Conservation (phyloP, 257 asterid genomes). For the Solanum paucissectum region DNA sequence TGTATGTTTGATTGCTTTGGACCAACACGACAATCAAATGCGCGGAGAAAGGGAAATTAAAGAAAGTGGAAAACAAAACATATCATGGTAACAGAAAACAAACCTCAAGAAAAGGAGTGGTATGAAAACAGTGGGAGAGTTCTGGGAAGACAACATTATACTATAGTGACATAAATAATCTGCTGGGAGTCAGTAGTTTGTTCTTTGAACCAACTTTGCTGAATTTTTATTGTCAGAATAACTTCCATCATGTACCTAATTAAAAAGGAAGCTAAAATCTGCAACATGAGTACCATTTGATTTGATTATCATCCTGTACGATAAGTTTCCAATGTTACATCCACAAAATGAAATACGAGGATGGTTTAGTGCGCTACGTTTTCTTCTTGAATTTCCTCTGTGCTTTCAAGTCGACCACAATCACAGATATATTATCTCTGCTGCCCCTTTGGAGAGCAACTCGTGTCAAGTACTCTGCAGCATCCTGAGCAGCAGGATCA, state of each 20-base stretch:
- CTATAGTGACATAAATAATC: not conserved
- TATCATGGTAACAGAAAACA: not conserved
- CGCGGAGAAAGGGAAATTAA: not conserved
- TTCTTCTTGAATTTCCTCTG: slow-evolving; percentile 53
- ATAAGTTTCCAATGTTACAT: not conserved
- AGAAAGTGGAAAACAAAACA: not conserved
- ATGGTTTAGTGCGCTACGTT: slow-evolving; percentile 1
- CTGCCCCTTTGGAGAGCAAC: slow-evolving; percentile 60
- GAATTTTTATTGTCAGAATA: not conserved
- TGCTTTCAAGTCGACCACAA: slow-evolving; percentile 62
- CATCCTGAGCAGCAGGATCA: slow-evolving; percentile 63
- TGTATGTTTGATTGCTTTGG: not conserved
- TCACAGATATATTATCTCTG: slow-evolving; percentile 55
- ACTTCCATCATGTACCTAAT: not conserved
- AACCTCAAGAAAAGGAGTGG: not conserved
- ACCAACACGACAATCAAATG: not conserved
- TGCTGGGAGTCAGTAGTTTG: not conserved
- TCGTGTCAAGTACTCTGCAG: slow-evolving; percentile 48
- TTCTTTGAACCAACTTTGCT: not conserved
- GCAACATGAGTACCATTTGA: not conserved
- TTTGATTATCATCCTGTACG: not conserved
- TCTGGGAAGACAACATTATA: not conserved
- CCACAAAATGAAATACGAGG: not conserved
- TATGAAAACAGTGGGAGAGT: not conserved
- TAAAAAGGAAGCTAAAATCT: not conserved